Percentiles rank a stretch among this genome's conserved stretches.
phyloP scores from a whole-genome alignment of 306 rosid species.

The Senna siamea region DNA sequence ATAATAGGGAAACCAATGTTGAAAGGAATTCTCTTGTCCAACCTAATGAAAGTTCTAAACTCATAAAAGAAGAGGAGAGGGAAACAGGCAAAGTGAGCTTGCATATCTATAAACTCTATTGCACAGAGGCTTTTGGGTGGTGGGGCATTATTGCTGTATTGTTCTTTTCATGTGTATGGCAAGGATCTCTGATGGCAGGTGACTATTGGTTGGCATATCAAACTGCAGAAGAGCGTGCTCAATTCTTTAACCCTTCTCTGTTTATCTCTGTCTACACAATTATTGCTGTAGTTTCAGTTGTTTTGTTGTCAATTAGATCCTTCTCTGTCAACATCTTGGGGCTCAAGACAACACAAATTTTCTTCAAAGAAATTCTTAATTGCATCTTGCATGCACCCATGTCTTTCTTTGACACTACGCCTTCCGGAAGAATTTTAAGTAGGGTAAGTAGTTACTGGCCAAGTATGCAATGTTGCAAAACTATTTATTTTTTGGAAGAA shows the following conservation, averaged over 20 bases:
- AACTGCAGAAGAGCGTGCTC: slow-evolving; percentile 72
- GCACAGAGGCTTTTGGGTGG: slow-evolving; percentile 98
- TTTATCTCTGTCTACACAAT: slow-evolving; percentile 69
- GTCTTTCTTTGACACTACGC: slow-evolving; percentile 99
- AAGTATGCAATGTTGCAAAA: neutral
- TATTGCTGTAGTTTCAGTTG: slow-evolving; percentile 53
- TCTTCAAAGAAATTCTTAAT: slow-evolving; percentile 73
- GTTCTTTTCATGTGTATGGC: slow-evolving; percentile 60
- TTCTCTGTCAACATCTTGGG: slow-evolving; percentile 60
- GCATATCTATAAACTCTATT: slow-evolving; percentile 70
- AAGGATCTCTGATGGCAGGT: slow-evolving; percentile 69
- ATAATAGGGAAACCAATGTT: slow-evolving; percentile 51
- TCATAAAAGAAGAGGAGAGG: slow-evolving; percentile 91
- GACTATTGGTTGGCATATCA: slow-evolving; percentile 96
- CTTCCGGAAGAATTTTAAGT: slow-evolving; percentile 92
- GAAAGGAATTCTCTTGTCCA: slow-evolving; percentile 57
- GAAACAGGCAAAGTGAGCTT: slow-evolving; percentile 88
- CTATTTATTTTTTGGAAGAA: no score
- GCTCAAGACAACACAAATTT: slow-evolving; percentile 74
- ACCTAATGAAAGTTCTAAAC: slow-evolving; percentile 75
- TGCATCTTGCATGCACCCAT: slow-evolving; percentile 95
- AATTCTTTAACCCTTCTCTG: slow-evolving; percentile 53
- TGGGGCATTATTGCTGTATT: slow-evolving; percentile 63
- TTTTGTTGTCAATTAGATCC: slow-evolving; percentile 56
- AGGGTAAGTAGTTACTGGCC: slow-evolving; percentile 63